Base-by-base conservation (phyloP, 805 yeast species). In the Suhomyces canberraensis region DNA sequence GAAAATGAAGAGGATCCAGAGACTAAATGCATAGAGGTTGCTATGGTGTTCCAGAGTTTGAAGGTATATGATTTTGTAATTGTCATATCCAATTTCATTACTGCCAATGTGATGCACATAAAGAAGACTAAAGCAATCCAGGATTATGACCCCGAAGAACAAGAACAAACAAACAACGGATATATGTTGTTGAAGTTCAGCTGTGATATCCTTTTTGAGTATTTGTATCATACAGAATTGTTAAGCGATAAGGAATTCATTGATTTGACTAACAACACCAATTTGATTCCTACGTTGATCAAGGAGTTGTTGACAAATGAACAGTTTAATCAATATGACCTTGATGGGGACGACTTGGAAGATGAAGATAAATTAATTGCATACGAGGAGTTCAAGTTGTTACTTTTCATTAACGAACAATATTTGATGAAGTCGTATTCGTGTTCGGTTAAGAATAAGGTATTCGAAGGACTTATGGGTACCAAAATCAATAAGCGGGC, bases 401-500 rank as follows among this genome's bases (percentile, higher is more conserved):
- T 90, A 9, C 64, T 90, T 26, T 80, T 88, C 1, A 64, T 90
- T 17, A 90, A 90, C 59, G 96, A 90, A 55, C 96, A 90, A 59
- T 90, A 78, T 58, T 78, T 90, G 81, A 82, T 87, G 76, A 43
- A 67, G 47, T 57, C 71, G 46, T 50, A 70, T 56, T 39, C 58
- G 4, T 50, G 56, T 25, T 36, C 46, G 1, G 33, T 44, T 17
- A 75, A 79, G 48, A 74, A 73, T 45, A 48, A 52, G 40, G 82
- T 85, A 2, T 76, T 84, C 50, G 66, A 71, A 4, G 71, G 74
- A 3, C 55, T 90, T 37, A 61, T 73, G 26, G 31, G 43, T 8
- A 45, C 42, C 25, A 33, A 39, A 11, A 17, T 14, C 11, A 45
- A 42, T 19, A 11, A 16, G 5, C n/a, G 17, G 16, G 33, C 13